Percentiles rank a stretch among this genome's conserved stretches.
These are phyloP conservation scores for Phytophthora boehmeriae DNA, from an alignment of 352 stramenopile species.

Conservation along the genomic window DNA sequence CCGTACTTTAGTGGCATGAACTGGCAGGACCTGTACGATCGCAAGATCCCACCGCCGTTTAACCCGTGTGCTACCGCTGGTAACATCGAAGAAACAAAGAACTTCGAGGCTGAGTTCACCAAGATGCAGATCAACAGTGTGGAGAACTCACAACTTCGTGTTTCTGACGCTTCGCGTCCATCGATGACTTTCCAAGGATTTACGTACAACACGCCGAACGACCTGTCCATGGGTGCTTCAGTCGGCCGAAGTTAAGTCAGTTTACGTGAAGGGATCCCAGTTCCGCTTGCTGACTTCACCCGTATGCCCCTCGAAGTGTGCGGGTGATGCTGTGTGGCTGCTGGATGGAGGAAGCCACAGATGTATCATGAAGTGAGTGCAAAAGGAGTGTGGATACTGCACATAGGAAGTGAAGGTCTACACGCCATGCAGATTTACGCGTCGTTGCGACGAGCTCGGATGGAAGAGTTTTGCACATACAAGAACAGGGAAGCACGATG, in stretches of 20 bases:
- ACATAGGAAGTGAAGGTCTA: conserved; percentile 24
- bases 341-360: conserved; percentile 26
- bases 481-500: conserved; percentile 15
- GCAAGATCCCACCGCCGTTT: conserved; percentile 85
- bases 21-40: conserved; percentile 84
- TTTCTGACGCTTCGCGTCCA: conserved; percentile 77
- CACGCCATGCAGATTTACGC: conserved; percentile 12
- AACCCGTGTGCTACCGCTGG: conserved; percentile 75
- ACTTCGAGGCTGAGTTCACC: conserved; percentile 92
- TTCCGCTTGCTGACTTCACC: conserved; percentile 13
- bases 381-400: conserved; percentile 17
- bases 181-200: conserved; percentile 92
- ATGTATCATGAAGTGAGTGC: conserved; percentile 10
- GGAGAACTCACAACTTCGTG: conserved; percentile 70
- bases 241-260: conserved; percentile 58
- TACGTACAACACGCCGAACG: conserved; percentile 90
- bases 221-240: conserved; percentile 78
- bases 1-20: conserved; percentile 84
- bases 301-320: conserved; percentile 18
- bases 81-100: conserved; percentile 81
- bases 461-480: conserved; percentile 30
- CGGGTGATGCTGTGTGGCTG: conserved; percentile 15
- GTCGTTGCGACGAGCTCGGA: conserved; percentile 23
- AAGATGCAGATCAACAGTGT: conserved; percentile 91
- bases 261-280: conserved; percentile 18